These are phyloP conservation scores for Mycena crocata DNA, from an alignment of 768 basidiomycete species.

Conservation along the genomic window DNA sequence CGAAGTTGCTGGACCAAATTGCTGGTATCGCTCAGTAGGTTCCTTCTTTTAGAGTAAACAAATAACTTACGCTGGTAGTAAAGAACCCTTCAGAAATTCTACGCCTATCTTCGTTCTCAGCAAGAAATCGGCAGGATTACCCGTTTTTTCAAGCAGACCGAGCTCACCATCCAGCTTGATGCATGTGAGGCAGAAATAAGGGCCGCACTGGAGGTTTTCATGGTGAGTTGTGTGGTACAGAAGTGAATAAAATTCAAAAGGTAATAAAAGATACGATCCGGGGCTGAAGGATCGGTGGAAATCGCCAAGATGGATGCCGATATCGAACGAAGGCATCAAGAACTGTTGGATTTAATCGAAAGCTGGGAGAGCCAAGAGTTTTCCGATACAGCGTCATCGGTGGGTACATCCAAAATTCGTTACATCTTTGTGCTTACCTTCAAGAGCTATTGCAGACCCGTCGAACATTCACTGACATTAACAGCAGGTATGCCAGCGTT, in stretches of 20 bases:
- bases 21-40: neutral
- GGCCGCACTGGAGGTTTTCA: neutral
- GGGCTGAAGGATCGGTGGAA: neutral
- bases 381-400: neutral
- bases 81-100: constrained; percentile 6
- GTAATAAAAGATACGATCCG: neutral
- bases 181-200: neutral
- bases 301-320: neutral
- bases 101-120: constrained; percentile 2
- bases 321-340: neutral
- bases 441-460: neutral
- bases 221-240: neutral
- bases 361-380: neutral
- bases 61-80: too few relatives aligned
- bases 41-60: too few relatives aligned
- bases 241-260: neutral
- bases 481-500: neutral
- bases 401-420: neutral
- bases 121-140: constrained; percentile 1
- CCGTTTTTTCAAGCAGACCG: constrained; percentile 1
- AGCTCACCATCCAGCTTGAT: neutral
- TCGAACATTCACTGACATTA: neutral
- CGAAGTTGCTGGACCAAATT: neutral
- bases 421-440: neutral
- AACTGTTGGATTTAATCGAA: neutral